A percentile compares a stretch with the other conserved stretches of the same genome.
Conservation (phyloP, 352 stramenopile genomes). For the Lagenidium giganteum region DNA sequence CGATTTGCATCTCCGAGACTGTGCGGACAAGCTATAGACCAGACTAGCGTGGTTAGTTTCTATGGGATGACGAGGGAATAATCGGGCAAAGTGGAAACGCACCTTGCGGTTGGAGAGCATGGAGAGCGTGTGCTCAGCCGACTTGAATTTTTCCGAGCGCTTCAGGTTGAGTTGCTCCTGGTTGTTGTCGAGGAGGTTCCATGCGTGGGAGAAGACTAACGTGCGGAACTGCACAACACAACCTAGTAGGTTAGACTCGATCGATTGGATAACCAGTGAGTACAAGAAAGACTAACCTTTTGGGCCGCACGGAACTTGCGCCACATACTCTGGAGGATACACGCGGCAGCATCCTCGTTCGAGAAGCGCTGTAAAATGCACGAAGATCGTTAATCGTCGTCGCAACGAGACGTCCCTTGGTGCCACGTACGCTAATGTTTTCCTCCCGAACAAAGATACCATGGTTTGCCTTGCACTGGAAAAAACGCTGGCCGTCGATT, state of each 20-base stretch:
- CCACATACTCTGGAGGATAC: conserved; percentile 73
- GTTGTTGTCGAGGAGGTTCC: conserved; percentile 89
- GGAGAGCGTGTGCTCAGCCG: conserved; percentile 72
- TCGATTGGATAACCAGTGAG: too few species aligned
- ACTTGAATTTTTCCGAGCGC: conserved; percentile 81
- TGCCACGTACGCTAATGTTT: conserved; percentile 45
- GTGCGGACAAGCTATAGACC: conserved; percentile 35
- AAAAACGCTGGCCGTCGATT: conserved; percentile 67
- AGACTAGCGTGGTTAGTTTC: conserved; percentile 1
- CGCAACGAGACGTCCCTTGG: background rate
- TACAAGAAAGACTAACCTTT: conserved; percentile 34
- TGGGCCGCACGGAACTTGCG: conserved; percentile 61
- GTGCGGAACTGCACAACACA: conserved; percentile 58
- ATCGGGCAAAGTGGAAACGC: conserved; percentile 1
- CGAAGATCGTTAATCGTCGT: conserved; percentile 1
- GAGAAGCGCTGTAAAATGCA: conserved; percentile 58
- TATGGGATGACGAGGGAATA: conserved; percentile 2
- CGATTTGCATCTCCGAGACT: conserved; percentile 50
- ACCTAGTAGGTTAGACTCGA: too few species aligned
- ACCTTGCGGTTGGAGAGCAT: conserved; percentile 72
- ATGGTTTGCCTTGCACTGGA: conserved; percentile 78
- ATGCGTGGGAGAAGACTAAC: conserved; percentile 77
- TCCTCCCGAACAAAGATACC: conserved; percentile 84
- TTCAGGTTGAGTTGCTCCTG: conserved; percentile 88
- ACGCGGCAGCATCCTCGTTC: conserved; percentile 62